Conservation (phyloP, 345 rosid genomes). For the Sonneratia alba region DNA sequence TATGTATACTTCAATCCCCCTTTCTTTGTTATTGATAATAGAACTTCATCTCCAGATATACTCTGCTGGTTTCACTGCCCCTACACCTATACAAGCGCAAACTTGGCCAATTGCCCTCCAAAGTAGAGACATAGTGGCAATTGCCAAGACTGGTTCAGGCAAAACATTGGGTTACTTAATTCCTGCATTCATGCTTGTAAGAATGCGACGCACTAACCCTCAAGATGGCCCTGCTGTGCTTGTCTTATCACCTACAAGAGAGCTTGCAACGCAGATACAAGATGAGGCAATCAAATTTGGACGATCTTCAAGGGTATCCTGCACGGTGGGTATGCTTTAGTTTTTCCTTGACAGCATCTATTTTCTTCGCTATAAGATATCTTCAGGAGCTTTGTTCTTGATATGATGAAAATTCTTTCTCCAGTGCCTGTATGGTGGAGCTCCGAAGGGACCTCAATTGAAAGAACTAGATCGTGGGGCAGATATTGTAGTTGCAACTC, state of each 20-base stretch:
- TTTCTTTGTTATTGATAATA: slow-evolving; percentile 3
- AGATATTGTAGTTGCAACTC: slow-evolving; percentile 98
- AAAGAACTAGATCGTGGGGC: slow-evolving; percentile 80
- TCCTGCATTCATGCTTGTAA: slow-evolving; percentile 81
- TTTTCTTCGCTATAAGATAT: slow-evolving; percentile 1
- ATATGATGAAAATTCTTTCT: background rate
- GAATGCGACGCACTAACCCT: slow-evolving; percentile 54
- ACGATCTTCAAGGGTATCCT: slow-evolving; percentile 67
- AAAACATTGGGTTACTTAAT: slow-evolving; percentile 95
- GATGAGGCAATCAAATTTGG: slow-evolving; percentile 84
- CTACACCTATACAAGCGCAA: slow-evolving; percentile 98
- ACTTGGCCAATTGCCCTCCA: slow-evolving; percentile 96
- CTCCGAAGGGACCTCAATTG: slow-evolving; percentile 82
- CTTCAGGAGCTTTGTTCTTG: background rate
- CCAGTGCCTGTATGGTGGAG: slow-evolving; percentile 99
- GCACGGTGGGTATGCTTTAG: slow-evolving; percentile 56
- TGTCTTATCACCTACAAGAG: slow-evolving; percentile 92
- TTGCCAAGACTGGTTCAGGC: slow-evolving; percentile 99
- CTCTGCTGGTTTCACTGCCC: slow-evolving; percentile 78
- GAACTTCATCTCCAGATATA: slow-evolving; percentile 42
- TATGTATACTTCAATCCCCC: background rate
- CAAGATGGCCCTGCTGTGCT: slow-evolving; percentile 82
- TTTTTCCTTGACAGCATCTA: background rate
- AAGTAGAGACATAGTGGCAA: slow-evolving; percentile 84
- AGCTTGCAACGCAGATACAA: slow-evolving; percentile 96